Conservation (phyloP, 495 filamentous ascomycete species). For the Penicillium silybi region DNA sequence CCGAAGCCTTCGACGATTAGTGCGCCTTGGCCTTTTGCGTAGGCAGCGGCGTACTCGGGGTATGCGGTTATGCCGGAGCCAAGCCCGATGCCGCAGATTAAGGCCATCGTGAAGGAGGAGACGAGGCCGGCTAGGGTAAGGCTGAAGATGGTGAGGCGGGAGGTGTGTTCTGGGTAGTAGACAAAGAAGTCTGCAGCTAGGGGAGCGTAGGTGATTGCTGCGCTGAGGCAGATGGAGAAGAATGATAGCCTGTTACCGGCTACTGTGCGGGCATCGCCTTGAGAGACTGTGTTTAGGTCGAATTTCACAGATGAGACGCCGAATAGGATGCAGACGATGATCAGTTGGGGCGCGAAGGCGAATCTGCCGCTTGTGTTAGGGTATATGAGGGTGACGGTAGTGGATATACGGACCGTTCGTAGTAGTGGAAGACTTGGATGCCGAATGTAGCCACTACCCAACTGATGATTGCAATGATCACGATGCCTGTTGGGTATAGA, state of each 20-base stretch:
- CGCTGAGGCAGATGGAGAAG: constrained; percentile 62
- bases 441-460: constrained; percentile 71
- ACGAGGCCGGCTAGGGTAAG: constrained; percentile 46
- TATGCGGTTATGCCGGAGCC: constrained; percentile 56
- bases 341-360: constrained; percentile 64
- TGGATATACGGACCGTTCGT: constrained; percentile 52
- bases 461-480: constrained; percentile 62
- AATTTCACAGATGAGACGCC: constrained; percentile 63
- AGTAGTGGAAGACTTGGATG: constrained; percentile 66
- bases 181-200: constrained; percentile 63
- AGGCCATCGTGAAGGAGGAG: constrained; percentile 55
- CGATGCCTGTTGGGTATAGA: constrained; percentile 48
- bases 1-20: constrained; percentile 64
- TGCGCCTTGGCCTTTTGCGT: constrained; percentile 41
- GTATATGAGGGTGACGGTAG: too few species aligned
- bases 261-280: constrained; percentile 49
- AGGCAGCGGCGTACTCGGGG: constrained; percentile 53
- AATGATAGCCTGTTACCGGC: constrained; percentile 60
- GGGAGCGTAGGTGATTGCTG: constrained; percentile 60
- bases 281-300: constrained; percentile 50
- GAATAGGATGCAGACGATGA: constrained; percentile 63
- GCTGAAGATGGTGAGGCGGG: constrained; percentile 29
- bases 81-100: constrained; percentile 65
- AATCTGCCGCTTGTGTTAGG: constrained; percentile 38
- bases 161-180: constrained; percentile 57